phyloP scores from a whole-genome alignment of 345 rosid genomes.

The Crucihimalaya himalaica region DNA sequence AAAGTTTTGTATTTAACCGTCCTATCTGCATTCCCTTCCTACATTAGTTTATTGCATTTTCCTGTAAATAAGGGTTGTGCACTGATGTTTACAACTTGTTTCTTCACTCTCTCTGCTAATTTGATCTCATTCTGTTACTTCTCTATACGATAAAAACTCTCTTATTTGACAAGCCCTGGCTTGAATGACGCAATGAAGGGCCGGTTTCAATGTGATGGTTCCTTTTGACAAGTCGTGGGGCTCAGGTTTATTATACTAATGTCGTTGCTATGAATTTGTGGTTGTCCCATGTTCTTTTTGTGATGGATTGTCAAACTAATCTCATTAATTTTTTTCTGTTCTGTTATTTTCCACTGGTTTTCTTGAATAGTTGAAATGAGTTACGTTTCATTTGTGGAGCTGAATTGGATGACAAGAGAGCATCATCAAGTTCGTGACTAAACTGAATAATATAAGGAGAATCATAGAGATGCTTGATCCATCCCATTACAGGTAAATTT shows the following conservation, averaged over 20 bases:
- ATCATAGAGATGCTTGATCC: constrained; percentile 4
- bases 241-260: background rate
- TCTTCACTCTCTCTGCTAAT: constrained; percentile 12
- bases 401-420: constrained; percentile 9
- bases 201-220: background rate
- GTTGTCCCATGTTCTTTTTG: background rate
- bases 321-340: background rate
- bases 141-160: background rate
- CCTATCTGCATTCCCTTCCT: background rate
- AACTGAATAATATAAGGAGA: background rate
- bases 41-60: background rate
- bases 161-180: background rate
- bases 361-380: constrained; percentile 19
- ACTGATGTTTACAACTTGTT: constrained; percentile 8
- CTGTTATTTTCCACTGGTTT: too few species aligned
- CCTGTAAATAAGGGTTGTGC: background rate
- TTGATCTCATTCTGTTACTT: constrained; percentile 1
- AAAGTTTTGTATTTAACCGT: background rate
- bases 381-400: background rate
- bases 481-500: constrained; percentile 12
- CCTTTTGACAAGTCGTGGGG: background rate
- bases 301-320: background rate
- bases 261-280: background rate
- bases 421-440: constrained; percentile 4
- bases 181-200: background rate